Conservation (phyloP, 1,139 yeast genomes). For the Hansenula sp. region DNA sequence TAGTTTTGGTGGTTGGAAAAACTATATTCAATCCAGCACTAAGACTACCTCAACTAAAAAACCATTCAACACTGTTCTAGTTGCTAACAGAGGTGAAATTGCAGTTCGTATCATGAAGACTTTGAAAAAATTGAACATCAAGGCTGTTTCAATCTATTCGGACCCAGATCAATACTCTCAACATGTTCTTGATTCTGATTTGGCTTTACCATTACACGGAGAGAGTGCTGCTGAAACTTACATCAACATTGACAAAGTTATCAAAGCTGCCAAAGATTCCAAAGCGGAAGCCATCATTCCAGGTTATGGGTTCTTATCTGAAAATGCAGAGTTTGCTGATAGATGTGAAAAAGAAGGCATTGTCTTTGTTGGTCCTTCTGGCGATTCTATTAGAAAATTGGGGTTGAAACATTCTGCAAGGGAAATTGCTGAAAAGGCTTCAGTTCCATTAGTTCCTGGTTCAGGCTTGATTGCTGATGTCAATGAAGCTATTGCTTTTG, state of each 20-base stretch:
- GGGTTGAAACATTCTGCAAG: slow-evolving; percentile 97
- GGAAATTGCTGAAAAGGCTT: slow-evolving; percentile 82
- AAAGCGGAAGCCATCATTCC: slow-evolving; percentile 93
- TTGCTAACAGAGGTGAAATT: slow-evolving; percentile 97
- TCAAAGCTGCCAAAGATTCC: slow-evolving; percentile 77
- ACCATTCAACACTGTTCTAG: slow-evolving; percentile 83
- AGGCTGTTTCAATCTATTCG: slow-evolving; percentile 83
- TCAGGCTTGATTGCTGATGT: slow-evolving; percentile 72
- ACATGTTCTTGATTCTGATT: slow-evolving; percentile 81
- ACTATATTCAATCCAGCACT: slow-evolving; percentile 46
- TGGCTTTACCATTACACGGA: slow-evolving; percentile 76
- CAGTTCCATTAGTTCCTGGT: slow-evolving; percentile 95
- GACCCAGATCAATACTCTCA: slow-evolving; percentile 87
- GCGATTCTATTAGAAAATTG: slow-evolving; percentile 82
- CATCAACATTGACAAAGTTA: slow-evolving; percentile 76
- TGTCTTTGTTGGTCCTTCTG: slow-evolving; percentile 92
- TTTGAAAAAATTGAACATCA: slow-evolving; percentile 71
- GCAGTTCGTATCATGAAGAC: slow-evolving; percentile 93
- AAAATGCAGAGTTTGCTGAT: slow-evolving; percentile 94
- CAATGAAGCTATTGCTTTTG: slow-evolving; percentile 71
- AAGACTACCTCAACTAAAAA: slow-evolving; percentile 27
- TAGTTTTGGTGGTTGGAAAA: slow-evolving; percentile 82
- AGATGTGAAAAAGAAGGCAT: slow-evolving; percentile 79
- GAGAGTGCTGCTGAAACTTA: slow-evolving; percentile 87
- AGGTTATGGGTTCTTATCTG: slow-evolving; percentile 95